Evolutionary conservation across 345 rosid genomes (phyloP), one percentile per base, ranked within the genome.

Genomic region (Salix purpurea): DNA sequence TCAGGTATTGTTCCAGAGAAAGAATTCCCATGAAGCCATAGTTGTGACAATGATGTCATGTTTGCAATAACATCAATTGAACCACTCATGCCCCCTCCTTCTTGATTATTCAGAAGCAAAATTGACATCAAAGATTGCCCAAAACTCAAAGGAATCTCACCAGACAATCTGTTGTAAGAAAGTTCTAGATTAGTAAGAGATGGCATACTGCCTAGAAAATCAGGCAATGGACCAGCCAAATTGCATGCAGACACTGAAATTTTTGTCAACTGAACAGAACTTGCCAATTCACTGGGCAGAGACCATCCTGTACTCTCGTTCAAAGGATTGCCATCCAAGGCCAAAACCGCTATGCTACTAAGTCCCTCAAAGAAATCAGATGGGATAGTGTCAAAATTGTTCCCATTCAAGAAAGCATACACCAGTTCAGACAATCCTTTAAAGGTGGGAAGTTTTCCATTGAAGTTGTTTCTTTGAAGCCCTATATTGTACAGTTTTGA

Each of bases 11-110:
- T 72, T 64, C 91, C 89, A 1, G 76, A 46, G 71, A 88, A 84
- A 23, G 78, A 80, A 79, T 88, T 88, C 28, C 89, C 89, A 12
- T 88, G 91, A 78, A 88, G 86, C 91, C 91, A 88, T 10, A 86
- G 42, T 79, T 88, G 88, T 2, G 76, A 77, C 75, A 86, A 74
- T 24, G 84, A 78, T 4, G 73, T 48, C 89, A 88, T 86, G 16
- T 79, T 81, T 15, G 86, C 76, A 52, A 88, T 65, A 66, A 70
- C 86, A 72, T 88, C 84, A 44, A 88, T 75, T 10, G 82, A 13
- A 64, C 89, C 87, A 54, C 68, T 78, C 83, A 88, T 50, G 30
- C 88, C 86, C 1, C 78, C 81, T 16, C 74, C 80, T 26, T 65
- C 85, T 77, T 88, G 91, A 74, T 84, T 73, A 61, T 88, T 86